Evolutionary conservation across 495 filamentous ascomycete species (phyloP), one percentile per base, ranked within the genome.

Genomic region (Aspergillus campestris): DNA sequence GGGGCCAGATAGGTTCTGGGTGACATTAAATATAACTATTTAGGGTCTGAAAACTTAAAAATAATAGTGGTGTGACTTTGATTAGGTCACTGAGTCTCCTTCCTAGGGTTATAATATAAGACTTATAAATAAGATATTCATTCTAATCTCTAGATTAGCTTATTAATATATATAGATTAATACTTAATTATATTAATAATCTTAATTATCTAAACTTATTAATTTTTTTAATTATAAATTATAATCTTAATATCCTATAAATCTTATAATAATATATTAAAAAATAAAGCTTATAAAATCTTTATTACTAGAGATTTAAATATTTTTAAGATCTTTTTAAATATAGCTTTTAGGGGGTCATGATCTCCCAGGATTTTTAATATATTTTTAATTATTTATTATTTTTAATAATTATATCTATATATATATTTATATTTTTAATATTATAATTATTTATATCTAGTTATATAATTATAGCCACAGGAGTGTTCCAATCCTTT

Each of bases 191-290:
- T n/a, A 33, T 46, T 39, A 39, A 45, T 38, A 31, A 36, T 31
- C 5, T 45, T 13, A 10, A 3, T 45, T 38, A 7, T 13, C 27
- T 38, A 38, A 45, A 38, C 24, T 45, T 38, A 14, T 12, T 45
- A 9, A 5, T 45, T 15, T 38, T 38, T 31, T 45, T 27, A 38
- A 47, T 47, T 40, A 34, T 27, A 28, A 33, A 47, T 5, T 12
- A 38, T 45, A 45, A 18, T 46, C 38, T 1, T 46, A 18, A 6
- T 46, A 38, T 32, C 38, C 30, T 31, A 46, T 46, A 46, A 38
- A 32, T 14, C 15, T 46, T 38, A 38, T 46, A 24, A 24, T 31
- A 46, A 39, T 31, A 24, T 24, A 24, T 24, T 24, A 24, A 31
- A 14, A 38, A 38, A 2, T 45, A 39, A 8, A 31, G 15, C 31